phyloP scores from a whole-genome alignment of 2,329 filamentous ascomycete species.

The Ciborinia camelliae region DNA sequence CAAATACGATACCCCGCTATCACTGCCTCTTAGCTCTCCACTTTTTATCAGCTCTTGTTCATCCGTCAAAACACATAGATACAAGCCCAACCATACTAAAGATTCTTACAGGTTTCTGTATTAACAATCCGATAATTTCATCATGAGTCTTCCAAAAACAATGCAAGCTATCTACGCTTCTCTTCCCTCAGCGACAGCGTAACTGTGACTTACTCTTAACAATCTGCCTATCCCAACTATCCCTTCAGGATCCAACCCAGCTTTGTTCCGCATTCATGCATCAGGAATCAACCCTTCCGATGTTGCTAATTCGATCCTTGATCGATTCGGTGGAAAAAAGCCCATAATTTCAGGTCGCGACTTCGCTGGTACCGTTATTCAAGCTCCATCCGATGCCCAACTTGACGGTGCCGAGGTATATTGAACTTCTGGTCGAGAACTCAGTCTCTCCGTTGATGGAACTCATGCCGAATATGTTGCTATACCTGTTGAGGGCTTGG shows the following conservation, averaged over 20 bases:
- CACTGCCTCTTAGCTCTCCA: too few species aligned
- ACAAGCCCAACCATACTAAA: not conserved
- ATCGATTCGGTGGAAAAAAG: not conserved
- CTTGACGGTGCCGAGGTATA: not conserved
- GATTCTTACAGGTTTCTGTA: not conserved
- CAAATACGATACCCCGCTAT: too few species aligned
- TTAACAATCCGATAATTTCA: not conserved
- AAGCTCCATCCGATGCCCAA: not conserved
- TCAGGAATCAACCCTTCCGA: not conserved
- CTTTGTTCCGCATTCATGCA: not conserved
- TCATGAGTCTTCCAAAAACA: not conserved
- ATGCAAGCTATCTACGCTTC: not conserved
- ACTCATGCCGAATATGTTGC: not conserved
- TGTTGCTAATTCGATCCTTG: not conserved
- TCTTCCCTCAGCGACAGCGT: not conserved
- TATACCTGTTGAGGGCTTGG: not conserved
- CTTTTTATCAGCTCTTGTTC: too few species aligned
- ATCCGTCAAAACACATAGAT: too few species aligned
- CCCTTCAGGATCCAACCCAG: not conserved
- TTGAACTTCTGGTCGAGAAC: not conserved
- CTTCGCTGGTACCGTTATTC: not conserved
- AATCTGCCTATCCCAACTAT: not conserved
- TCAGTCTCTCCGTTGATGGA: not conserved
- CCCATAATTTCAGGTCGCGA: conserved; percentile 1
- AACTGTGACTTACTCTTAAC: not conserved